These are phyloP conservation scores for Proteromonas lacertae DNA, from an alignment of 352 stramenopile genomes.

Conservation along the genomic window DNA sequence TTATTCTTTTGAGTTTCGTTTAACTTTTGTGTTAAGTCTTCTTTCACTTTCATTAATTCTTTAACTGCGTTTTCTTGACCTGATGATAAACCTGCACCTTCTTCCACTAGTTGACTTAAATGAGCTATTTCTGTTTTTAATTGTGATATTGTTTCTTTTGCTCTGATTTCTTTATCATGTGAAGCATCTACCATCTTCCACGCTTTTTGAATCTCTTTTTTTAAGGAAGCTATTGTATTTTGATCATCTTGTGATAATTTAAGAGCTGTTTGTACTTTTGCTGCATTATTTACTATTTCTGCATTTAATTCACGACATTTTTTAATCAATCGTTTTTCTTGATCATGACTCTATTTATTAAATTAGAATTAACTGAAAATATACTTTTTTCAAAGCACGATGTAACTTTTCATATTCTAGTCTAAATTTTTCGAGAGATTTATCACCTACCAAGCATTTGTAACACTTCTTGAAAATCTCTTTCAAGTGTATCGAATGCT, in stretches of 20 bases:
- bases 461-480: conserved; percentile 33
- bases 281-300: conserved; percentile 74
- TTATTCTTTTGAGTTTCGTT: too few relatives aligned
- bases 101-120: conserved; percentile 64
- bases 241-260: conserved; percentile 70
- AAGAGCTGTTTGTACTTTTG: conserved; percentile 65
- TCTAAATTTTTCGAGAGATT: conserved; percentile 56
- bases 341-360: too few relatives aligned
- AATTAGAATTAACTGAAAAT: too few relatives aligned
- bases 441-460: conserved; percentile 45
- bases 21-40: background rate
- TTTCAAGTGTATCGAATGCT: conserved; percentile 43
- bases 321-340: conserved; percentile 74
- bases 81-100: conserved; percentile 46
- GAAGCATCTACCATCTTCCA: conserved; percentile 49
- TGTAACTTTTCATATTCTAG: conserved; percentile 78
- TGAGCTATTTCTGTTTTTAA: conserved; percentile 77
- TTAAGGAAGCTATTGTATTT: conserved; percentile 46
- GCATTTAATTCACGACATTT: conserved; percentile 67
- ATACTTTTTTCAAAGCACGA: conserved; percentile 55
- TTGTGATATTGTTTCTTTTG: conserved; percentile 64
- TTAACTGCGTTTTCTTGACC: conserved; percentile 54
- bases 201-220: conserved; percentile 83
- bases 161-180: conserved; percentile 18
- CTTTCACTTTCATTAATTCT: conserved; percentile 11